Evolutionary conservation across 1,284 basidiomycete genomes (phyloP), one percentile per base, ranked within the genome.

Genomic region (Erythrobasidium hasegawianum): DNA sequence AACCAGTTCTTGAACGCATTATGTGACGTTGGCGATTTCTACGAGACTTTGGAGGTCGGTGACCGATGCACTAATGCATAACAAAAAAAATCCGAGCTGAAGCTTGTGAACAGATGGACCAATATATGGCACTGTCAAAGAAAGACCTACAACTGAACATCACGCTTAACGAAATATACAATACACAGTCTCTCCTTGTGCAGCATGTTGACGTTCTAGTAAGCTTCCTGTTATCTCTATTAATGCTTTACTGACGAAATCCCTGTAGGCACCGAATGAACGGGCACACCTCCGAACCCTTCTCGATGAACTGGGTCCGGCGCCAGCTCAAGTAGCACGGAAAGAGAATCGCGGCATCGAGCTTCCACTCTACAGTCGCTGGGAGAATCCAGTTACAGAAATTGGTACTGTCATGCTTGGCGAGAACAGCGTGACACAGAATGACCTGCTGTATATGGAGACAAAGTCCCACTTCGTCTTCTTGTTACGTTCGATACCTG

Each of bases 401-500:
- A 87, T 98, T 56, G 91, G 95, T 67, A 92, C 88, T 20, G 91
- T 95, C 0, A 84, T 99, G 71, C 95, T 98, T 87, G 82, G 81
- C 2, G 84, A 85, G 72, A 93, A 94, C 79, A 91, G 92, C 47
- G 88, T 99, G 43, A 97, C 96, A 22, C 92, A 93, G 65, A 92
- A 89, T 76, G 96, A 99, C 79, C 95, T 99, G 84, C 84, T 97
- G 22, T 99, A 97, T 81, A 97, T 98, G 92, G 96, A 99, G 78
- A 90, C 96, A 70, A 99, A 99, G 81, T 97, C 95, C 20, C 97
- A 97, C 76, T 95, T 99, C 76, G 96, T 98, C 41, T 92, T 97
- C 77, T 85, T 98, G 53, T 86, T 99, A 61, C 92, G 96, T 71
- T 97, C 94, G 26, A 86, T 98, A 69, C 95, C 95, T 0, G 84